Evolutionary conservation across 2,329 filamentous ascomycete genomes (phyloP), one percentile per base, ranked within the genome.

Genomic region (Colletotrichum sp.): DNA sequence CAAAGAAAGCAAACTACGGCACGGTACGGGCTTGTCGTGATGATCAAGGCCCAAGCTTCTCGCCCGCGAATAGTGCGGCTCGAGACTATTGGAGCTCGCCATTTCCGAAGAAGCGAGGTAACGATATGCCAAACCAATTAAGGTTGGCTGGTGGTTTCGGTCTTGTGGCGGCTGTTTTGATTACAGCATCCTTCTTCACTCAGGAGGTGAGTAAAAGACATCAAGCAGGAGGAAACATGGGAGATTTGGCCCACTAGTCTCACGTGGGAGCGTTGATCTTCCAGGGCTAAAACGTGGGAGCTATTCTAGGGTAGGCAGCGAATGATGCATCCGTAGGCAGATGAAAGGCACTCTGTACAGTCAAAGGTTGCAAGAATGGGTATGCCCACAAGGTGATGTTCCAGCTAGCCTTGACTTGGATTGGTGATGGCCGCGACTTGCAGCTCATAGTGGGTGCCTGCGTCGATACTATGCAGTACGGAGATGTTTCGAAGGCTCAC

Each of bases 221-320:
- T 13, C 18, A 39, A 63, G 34, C 44, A 39, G 26, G 66, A 68
- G 66, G 21, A 59, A 68, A 60, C 66, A 68, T 15, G 49, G 30
- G 7, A 36, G 44, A 36, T 30, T 71, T 59, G 49, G 52, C 15
- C 64, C 69, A 52, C 44, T 16, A 24, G 28, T 44, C 18, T 76
- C 73, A 73, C 70, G 70, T 68, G 64, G 70, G 63, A 32, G 36
- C 32, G 55, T 39, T 72, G 63, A 64, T 72, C 63, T 30, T n/a
- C 57, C 60, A 63, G 32, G 69, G 69, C 59, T 36, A 65, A 64
- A 64, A 73, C 70, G 57, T 68, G 64, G 69, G 63, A 68, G 44
- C 65, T 73, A 73, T 76, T 73, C 44, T 44, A 15, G 57, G 44
- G 24, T 64, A 32, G 30, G n/a, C 18, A 32, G 57, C 57, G 32